Evolutionary conservation across 768 basidiomycete species (phyloP).

Genomic region (Boletus vermiculosoides): DNA sequence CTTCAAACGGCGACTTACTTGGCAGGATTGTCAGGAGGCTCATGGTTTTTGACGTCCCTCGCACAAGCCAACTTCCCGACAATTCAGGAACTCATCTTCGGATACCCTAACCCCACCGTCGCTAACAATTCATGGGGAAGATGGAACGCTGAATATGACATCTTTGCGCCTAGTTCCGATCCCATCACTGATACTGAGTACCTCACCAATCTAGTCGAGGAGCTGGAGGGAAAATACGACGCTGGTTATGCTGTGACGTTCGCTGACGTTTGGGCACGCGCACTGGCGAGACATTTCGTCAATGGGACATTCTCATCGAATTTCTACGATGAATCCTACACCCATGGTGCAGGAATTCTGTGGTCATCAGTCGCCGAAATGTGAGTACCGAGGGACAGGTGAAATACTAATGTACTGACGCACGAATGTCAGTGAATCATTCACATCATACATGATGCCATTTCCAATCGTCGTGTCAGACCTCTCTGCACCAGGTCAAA

Average conservation of each 20-base stretch:
- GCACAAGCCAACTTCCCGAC: slow-evolving; percentile 41
- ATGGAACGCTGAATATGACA: slow-evolving; percentile 31
- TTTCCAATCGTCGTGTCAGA: slow-evolving; percentile 40
- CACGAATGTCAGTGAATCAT: slow-evolving; percentile 26
- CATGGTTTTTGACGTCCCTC: slow-evolving; percentile 41
- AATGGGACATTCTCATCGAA: slow-evolving; percentile 37
- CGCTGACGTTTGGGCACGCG: slow-evolving; percentile 28
- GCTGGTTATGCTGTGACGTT: slow-evolving; percentile 34
- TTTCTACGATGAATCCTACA: slow-evolving; percentile 28
- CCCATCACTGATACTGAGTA: slow-evolving; percentile 16
- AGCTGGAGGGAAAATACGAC: slow-evolving; percentile 30
- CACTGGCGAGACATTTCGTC: slow-evolving; percentile 37
- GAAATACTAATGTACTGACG: neutral
- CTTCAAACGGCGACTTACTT: slow-evolving; percentile 54
- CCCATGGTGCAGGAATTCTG: slow-evolving; percentile 36
- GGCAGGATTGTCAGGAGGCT: slow-evolving; percentile 48
- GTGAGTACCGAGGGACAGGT: slow-evolving; percentile 23
- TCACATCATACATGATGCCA: slow-evolving; percentile 35
- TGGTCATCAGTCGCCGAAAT: slow-evolving; percentile 35
- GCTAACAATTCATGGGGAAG: slow-evolving; percentile 30
- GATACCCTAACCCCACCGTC: slow-evolving; percentile 19
- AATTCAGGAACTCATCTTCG: slow-evolving; percentile 39
- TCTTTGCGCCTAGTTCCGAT: slow-evolving; percentile 21
- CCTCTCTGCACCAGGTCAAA: slow-evolving; percentile 26
- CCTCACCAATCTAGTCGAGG: slow-evolving; percentile 21